These are phyloP conservation scores for Aspergillus tanneri DNA, from an alignment of 2,329 filamentous ascomycete species.

Conservation along the genomic window DNA sequence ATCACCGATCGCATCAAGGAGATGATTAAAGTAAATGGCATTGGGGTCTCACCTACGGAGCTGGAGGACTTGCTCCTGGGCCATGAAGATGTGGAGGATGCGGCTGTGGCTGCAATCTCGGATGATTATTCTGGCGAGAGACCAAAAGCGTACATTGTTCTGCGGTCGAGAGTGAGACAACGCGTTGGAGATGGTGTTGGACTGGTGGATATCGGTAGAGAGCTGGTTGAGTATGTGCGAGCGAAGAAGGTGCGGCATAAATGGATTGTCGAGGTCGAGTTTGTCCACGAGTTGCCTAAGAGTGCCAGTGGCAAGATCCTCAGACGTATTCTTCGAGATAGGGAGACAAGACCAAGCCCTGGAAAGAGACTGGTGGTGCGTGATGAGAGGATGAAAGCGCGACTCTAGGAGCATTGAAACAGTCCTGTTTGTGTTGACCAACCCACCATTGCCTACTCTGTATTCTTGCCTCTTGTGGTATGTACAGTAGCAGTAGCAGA, in stretches of 20 bases:
- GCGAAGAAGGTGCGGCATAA: slow-evolving; percentile 61
- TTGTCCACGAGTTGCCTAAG: slow-evolving; percentile 62
- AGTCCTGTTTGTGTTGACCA: too few species aligned
- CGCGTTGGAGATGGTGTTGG: slow-evolving; percentile 1
- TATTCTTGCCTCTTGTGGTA: too few species aligned
- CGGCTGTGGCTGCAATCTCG: slow-evolving; percentile 47
- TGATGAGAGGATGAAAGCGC: slow-evolving; percentile 10
- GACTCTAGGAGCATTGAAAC: slow-evolving; percentile 9
- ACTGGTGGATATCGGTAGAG: slow-evolving; percentile 32
- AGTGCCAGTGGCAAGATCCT: slow-evolving; percentile 73
- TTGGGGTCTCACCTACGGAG: slow-evolving; percentile 57
- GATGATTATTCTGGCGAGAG: slow-evolving; percentile 51
- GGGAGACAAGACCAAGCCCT: slow-evolving; percentile 6
- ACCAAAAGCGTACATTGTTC: slow-evolving; percentile 59
- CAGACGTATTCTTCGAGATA: slow-evolving; percentile 57
- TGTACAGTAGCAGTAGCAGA: too few species aligned
- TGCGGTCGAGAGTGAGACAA: slow-evolving; percentile 29
- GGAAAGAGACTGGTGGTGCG: slow-evolving; percentile 16
- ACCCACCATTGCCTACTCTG: too few species aligned
- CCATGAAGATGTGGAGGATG: slow-evolving; percentile 57
- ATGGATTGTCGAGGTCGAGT: slow-evolving; percentile 40
- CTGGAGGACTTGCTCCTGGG: slow-evolving; percentile 63
- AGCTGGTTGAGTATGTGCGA: slow-evolving; percentile 61
- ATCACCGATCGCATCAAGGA: slow-evolving; percentile 63
- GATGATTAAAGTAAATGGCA: slow-evolving; percentile 67